phyloP scores from a whole-genome alignment of 1,139 yeast species.

The Blastobotrys illinoisensis region DNA sequence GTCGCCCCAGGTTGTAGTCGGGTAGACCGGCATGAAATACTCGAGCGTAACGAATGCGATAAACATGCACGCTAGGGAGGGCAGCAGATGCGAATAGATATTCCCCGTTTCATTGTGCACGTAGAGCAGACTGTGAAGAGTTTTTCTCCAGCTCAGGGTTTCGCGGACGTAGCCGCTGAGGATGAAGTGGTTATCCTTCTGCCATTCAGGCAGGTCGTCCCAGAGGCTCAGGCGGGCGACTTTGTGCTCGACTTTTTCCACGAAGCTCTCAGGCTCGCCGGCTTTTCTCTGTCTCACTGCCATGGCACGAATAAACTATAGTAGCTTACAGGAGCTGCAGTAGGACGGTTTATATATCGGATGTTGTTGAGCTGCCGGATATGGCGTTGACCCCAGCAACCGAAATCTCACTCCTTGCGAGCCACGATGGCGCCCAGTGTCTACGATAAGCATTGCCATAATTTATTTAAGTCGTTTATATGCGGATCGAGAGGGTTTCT shows the following conservation, averaged over 20 bases:
- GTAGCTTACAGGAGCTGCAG: no score
- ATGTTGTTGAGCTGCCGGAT: neutral
- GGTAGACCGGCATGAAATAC: constrained; percentile 36
- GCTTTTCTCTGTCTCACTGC: neutral
- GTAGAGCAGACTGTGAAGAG: constrained; percentile 54
- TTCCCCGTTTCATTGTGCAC: constrained; percentile 83
- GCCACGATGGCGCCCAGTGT: no score
- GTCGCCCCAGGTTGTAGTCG: constrained; percentile 44
- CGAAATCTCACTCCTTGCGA: neutral
- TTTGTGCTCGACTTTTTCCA: constrained; percentile 13
- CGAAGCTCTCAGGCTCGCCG: neutral
- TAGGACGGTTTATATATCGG: neutral
- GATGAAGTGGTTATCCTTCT: constrained; percentile 76
- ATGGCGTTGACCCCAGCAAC: neutral
- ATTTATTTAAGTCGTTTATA: no score
- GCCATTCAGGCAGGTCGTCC: constrained; percentile 73
- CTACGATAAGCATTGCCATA: neutral
- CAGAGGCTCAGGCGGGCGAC: constrained; percentile 22
- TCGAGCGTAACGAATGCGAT: constrained; percentile 16
- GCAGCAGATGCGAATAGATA: constrained; percentile 74
- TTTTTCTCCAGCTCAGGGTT: constrained; percentile 48
- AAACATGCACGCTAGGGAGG: constrained; percentile 41
- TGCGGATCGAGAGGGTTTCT: no score
- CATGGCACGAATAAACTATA: neutral
- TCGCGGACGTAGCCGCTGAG: constrained; percentile 69